phyloP scores from a whole-genome alignment of 2,329 filamentous ascomycete species.

The Epichloe amarillans region DNA sequence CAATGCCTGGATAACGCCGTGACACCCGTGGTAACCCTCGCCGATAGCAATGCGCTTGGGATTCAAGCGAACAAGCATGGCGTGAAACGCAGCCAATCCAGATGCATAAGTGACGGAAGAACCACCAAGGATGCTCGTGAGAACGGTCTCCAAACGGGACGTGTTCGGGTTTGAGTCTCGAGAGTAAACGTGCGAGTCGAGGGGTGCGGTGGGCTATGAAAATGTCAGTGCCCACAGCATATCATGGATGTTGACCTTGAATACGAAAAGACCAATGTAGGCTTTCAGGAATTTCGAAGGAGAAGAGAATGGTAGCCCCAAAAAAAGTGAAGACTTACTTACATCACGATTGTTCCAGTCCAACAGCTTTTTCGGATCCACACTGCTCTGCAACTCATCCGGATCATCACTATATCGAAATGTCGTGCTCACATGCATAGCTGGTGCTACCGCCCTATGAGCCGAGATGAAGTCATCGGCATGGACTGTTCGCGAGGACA shows the following conservation, averaged over 20 bases:
- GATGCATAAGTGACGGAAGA: slow-evolving; percentile 67
- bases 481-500: slow-evolving; percentile 65
- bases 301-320: too few species aligned
- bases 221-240: not conserved
- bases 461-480: slow-evolving; percentile 66
- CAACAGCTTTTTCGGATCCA: slow-evolving; percentile 30
- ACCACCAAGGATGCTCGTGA: slow-evolving; percentile 58
- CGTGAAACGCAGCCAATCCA: slow-evolving; percentile 80
- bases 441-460: slow-evolving; percentile 70
- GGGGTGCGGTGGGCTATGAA: slow-evolving; percentile 26
- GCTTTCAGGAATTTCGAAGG: too few species aligned
- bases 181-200: slow-evolving; percentile 69
- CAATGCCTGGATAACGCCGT: slow-evolving; percentile 67
- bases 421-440: slow-evolving; percentile 83
- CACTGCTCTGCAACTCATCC: slow-evolving; percentile 36
- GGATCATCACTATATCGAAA: slow-evolving; percentile 71
- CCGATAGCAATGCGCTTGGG: slow-evolving; percentile 73
- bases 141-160: slow-evolving; percentile 72
- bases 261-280: too few species aligned
- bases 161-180: slow-evolving; percentile 66
- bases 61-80: slow-evolving; percentile 69
- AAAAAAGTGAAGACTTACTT: slow-evolving; percentile 15
- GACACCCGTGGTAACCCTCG: slow-evolving; percentile 85
- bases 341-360: slow-evolving; percentile 42
- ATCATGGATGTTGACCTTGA: not conserved